phyloP scores from a whole-genome alignment of 2,329 filamentous ascomycete species.

The Pleomassaria siparia region DNA sequence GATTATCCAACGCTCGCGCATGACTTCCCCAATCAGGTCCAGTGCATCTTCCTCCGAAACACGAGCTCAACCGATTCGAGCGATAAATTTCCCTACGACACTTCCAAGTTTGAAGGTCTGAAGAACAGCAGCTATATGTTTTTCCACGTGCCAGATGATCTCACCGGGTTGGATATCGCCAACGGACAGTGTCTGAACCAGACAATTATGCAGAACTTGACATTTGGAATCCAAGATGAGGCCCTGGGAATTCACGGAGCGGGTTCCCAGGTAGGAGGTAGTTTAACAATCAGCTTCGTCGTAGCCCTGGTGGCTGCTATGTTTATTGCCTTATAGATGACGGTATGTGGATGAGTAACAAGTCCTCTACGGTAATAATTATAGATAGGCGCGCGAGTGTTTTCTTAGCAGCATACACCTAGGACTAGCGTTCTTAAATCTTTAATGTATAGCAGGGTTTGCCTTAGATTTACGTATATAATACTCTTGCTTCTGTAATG shows the following conservation, averaged over 20 bases:
- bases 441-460: not conserved
- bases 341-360: not conserved
- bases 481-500: too few species aligned
- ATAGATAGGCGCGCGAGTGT: not conserved
- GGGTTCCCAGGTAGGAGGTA: slow-evolving; percentile 24
- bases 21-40: slow-evolving; percentile 69
- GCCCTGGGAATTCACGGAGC: slow-evolving; percentile 39
- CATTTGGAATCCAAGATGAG: slow-evolving; percentile 55
- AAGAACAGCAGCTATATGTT: slow-evolving; percentile 75
- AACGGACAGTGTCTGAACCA: slow-evolving; percentile 69
- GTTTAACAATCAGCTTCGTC: slow-evolving; percentile 35
- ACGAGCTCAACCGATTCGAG: slow-evolving; percentile 67
- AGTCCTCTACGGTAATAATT: not conserved
- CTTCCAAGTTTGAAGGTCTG: slow-evolving; percentile 67
- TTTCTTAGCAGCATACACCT: not conserved
- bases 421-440: not conserved
- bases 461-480: not conserved
- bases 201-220: slow-evolving; percentile 68
- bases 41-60: slow-evolving; percentile 77
- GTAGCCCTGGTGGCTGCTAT: slow-evolving; percentile 35
- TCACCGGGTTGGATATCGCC: slow-evolving; percentile 65
- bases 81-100: slow-evolving; percentile 75
- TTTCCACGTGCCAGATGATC: slow-evolving; percentile 71
- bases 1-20: slow-evolving; percentile 62
- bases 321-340: slow-evolving; percentile 22